A percentile compares a stretch with the other conserved stretches of the same genome.
These are phyloP conservation scores for Phytophthora tentaculata DNA, from an alignment of 352 stramenopile genomes.

Conservation along the genomic window DNA sequence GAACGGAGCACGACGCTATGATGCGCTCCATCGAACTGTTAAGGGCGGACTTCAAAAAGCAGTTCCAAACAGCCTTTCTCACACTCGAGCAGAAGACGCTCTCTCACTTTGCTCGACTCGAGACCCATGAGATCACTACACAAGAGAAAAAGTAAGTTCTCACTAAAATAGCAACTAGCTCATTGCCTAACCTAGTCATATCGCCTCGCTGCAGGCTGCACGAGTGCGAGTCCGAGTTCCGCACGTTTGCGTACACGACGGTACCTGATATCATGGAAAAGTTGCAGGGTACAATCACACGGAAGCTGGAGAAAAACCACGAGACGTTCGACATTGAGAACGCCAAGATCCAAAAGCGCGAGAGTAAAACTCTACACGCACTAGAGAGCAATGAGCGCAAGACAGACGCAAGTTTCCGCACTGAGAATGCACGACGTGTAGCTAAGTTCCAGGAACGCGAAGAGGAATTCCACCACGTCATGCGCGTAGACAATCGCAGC, in stretches of 20 bases:
- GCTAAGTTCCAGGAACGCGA: conserved; percentile 66
- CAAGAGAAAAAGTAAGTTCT: conserved; percentile 56
- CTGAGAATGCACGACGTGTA: conserved; percentile 69
- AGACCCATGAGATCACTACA: conserved; percentile 49
- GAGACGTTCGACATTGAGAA: conserved; percentile 95
- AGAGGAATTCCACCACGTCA: conserved; percentile 69
- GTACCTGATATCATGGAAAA: conserved; percentile 91
- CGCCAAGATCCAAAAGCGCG: conserved; percentile 91
- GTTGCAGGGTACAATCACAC: conserved; percentile 86
- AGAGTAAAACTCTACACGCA: conserved; percentile 84
- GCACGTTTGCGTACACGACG: conserved; percentile 80
- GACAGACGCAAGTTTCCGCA: conserved; percentile 64
- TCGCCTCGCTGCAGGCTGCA: conserved; percentile 43
- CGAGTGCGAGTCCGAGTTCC: conserved; percentile 59
- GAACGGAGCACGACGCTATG: conserved; percentile 63
- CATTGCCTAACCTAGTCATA: neutral
- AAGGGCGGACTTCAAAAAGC: conserved; percentile 45
- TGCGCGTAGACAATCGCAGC: conserved; percentile 71
- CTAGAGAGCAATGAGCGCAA: conserved; percentile 73
- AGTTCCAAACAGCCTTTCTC: conserved; percentile 63
- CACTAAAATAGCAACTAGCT: neutral
- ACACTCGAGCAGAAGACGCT: conserved; percentile 63
- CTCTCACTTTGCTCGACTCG: conserved; percentile 64
- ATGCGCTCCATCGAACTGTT: conserved; percentile 64
- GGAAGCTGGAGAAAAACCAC: conserved; percentile 89